Percentiles rank a stretch among this genome's conserved stretches.
phyloP scores from a whole-genome alignment of 495 filamentous ascomycete species.

The Neurospora cerealis region DNA sequence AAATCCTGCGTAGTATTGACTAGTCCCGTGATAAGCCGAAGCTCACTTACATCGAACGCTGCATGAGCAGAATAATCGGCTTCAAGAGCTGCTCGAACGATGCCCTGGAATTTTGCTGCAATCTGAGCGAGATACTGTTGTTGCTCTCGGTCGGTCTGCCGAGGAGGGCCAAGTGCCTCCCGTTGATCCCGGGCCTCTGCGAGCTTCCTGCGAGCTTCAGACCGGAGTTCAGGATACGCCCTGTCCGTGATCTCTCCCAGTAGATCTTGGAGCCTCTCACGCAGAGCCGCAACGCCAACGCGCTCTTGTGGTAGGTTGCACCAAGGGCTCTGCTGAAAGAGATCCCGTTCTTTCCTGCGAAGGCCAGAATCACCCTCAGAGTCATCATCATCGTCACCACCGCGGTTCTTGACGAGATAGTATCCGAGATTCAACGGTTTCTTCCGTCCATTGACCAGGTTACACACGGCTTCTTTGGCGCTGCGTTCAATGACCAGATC shows the following conservation, averaged over 20 bases:
- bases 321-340: constrained; percentile 32
- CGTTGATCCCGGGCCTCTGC: constrained; percentile 21
- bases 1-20: too few relatives aligned
- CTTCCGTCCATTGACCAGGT: constrained; percentile 36
- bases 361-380: not conserved
- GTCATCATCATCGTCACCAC: constrained; percentile 26
- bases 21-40: too few relatives aligned
- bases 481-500: constrained; percentile 43
- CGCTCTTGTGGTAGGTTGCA: constrained; percentile 29
- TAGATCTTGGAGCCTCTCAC: constrained; percentile 28
- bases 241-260: constrained; percentile 32
- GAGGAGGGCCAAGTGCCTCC: constrained; percentile 31
- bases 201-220: constrained; percentile 32
- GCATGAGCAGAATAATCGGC: constrained; percentile 32
- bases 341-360: not conserved
- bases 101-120: constrained; percentile 28
- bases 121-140: constrained; percentile 30
- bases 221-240: constrained; percentile 39
- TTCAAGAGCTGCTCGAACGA: constrained; percentile 27
- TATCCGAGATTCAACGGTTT: constrained; percentile 42
- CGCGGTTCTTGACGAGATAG: constrained; percentile 45
- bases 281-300: constrained; percentile 41
- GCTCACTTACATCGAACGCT: too few relatives aligned
- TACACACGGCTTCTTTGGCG: constrained; percentile 29
- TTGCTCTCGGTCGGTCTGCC: constrained; percentile 34